Evolutionary conservation across 129 eudicot species (phyloP), one percentile per base, ranked within the genome.

Genomic region (Flaveria bidentis): DNA sequence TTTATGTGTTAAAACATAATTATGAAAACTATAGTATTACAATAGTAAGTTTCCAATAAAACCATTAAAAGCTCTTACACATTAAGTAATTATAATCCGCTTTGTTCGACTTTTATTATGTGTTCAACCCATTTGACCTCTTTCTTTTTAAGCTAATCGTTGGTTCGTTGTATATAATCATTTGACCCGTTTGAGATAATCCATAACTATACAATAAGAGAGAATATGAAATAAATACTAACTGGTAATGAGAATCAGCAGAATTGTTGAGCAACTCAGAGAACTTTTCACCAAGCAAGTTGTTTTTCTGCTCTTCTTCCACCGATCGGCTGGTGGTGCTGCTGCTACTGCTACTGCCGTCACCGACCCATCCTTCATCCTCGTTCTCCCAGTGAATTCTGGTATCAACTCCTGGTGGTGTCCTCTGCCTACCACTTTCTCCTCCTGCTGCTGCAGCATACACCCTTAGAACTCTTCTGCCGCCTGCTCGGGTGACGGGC

Each of bases 301-400:
- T 63, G n/a, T 76, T 65, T 28, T 78, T 76, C 75, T 78, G 66
- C 53, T 83, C 81, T 67, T 86, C 83, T 39, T 87, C 88, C 23
- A 85, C 89, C 71, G 72, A 58, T 33, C 68, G 62, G 36, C 74
- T 45, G 33, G 73, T 0, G 18, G 36, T 61, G 17, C 39, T 25
- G 42, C 41, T 68, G 66, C 73, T 13, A n/a, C 41, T 68, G 66
- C 73, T 13, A n/a, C n/a, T 56, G 7, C 71, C 44, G 26, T 92
- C 96, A 15, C 98, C 98, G 22, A 92, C 83, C 98, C 98, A 92
- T 16, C 98, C 98, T 49, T 92, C 96, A 41, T 92, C 96, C 45
- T 92, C 96, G 58, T 71, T 92, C 66, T 92, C 95, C 98, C 98
- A 92, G 5, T 92, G 98, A 69, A 92, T 90, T 82, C 98, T 86